Conservation (phyloP, 768 basidiomycete species). For the Coprinopsis marcescibilis region DNA sequence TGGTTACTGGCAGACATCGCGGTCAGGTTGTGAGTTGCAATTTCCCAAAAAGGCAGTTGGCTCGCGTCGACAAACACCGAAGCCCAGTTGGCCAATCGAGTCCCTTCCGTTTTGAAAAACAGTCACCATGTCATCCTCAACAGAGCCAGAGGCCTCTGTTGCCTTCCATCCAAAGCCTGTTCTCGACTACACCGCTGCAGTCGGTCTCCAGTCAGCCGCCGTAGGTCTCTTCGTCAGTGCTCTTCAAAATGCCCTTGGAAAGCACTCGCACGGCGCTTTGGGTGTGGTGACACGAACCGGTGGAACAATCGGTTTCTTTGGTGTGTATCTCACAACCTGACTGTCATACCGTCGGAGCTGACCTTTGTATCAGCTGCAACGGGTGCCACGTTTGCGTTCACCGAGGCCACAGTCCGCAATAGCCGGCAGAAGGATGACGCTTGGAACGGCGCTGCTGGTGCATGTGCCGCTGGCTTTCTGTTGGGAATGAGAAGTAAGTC, state of each 20-base stretch:
- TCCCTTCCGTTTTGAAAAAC: constrained; percentile 25
- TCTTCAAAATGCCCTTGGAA: constrained; percentile 73
- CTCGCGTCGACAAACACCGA: constrained; percentile 17
- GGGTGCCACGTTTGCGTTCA: constrained; percentile 81
- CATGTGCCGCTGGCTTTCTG: constrained; percentile 90
- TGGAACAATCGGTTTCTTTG: constrained; percentile 87
- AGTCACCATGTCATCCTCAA: constrained; percentile 29
- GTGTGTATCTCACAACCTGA: constrained; percentile 39
- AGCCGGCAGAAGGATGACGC: constrained; percentile 72
- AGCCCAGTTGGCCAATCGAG: constrained; percentile 20
- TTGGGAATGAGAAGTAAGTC: constrained; percentile 76
- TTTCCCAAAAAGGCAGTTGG: constrained; percentile 27
- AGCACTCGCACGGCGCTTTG: constrained; percentile 72
- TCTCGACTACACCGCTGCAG: constrained; percentile 47
- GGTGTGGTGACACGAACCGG: constrained; percentile 86
- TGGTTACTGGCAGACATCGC: constrained; percentile 4
- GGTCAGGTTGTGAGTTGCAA: constrained; percentile 7
- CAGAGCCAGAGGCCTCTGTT: constrained; percentile 18
- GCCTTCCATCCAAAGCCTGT: constrained; percentile 44
- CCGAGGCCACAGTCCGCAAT: constrained; percentile 79
- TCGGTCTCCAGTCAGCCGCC: constrained; percentile 58
- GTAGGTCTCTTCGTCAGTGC: constrained; percentile 65
- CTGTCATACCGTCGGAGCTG: not conserved
- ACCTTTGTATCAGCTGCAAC: constrained; percentile 62
- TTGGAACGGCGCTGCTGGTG: constrained; percentile 78